phyloP scores from a whole-genome alignment of 768 basidiomycete species.

The Lactarius quietus region DNA sequence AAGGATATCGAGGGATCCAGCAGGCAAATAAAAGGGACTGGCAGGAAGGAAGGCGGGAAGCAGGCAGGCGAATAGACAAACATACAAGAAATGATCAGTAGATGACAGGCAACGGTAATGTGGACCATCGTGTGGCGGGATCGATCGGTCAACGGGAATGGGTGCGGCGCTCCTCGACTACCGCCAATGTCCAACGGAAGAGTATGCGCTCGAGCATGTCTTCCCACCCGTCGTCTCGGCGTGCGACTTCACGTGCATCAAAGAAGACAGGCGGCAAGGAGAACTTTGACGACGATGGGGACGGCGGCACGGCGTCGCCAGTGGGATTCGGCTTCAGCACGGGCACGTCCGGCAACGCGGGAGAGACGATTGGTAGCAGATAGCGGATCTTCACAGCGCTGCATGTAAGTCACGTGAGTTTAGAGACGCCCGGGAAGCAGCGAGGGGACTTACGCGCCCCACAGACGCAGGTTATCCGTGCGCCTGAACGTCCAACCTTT shows the following conservation, averaged over 20 bases:
- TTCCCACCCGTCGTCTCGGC: constrained; percentile 77
- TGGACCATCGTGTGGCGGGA: no score
- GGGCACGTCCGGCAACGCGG: constrained; percentile 38
- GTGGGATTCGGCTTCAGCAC: constrained; percentile 29
- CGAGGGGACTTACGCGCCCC: constrained; percentile 65
- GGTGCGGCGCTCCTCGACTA: constrained; percentile 58
- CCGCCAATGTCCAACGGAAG: constrained; percentile 61
- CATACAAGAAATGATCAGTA: constrained; percentile 3
- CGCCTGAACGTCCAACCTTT: constrained; percentile 81
- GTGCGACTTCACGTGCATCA: constrained; percentile 69
- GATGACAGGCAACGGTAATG: neutral
- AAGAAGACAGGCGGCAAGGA: constrained; percentile 55
- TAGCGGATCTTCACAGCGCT: constrained; percentile 85
- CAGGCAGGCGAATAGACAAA: neutral
- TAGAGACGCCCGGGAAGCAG: neutral
- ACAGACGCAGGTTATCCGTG: constrained; percentile 80
- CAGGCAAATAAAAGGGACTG: neutral
- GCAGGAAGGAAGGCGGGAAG: neutral
- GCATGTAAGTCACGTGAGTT: neutral
- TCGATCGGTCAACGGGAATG: constrained; percentile 14
- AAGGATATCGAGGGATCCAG: constrained; percentile 5
- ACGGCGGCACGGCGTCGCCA: constrained; percentile 22
- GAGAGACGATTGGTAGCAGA: constrained; percentile 61
- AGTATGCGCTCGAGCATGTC: constrained; percentile 66
- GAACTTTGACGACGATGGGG: constrained; percentile 34